A percentile compares a stretch with the other conserved stretches of the same genome.
These are phyloP conservation scores for Pelagophyceae sp. DNA, from an alignment of 352 stramenopile genomes.

Conservation along the genomic window DNA sequence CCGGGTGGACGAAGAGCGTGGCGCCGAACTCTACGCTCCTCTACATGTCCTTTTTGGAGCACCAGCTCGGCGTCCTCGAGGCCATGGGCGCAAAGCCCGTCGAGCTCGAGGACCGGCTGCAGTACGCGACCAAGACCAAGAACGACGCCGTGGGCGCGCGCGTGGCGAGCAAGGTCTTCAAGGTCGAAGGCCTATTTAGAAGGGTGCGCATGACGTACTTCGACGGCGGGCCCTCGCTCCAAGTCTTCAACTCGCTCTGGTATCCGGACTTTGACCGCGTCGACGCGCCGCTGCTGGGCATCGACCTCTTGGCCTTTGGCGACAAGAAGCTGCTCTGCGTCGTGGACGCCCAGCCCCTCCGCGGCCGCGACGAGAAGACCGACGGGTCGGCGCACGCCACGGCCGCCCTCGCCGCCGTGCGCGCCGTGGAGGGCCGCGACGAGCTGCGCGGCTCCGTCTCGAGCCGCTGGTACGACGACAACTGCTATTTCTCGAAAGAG, in stretches of 20 bases:
- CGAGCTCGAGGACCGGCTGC: neutral
- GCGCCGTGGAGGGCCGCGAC: constrained; percentile 28
- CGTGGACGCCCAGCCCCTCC: constrained; percentile 13
- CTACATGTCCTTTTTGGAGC: constrained; percentile 48
- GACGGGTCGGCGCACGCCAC: neutral
- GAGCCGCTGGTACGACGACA: constrained; percentile 59
- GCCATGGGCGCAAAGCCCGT: neutral
- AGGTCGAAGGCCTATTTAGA: neutral
- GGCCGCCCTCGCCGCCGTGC: neutral
- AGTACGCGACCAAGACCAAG: neutral
- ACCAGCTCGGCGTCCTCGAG: constrained; percentile 1
- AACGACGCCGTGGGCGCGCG: neutral
- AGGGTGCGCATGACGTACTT: constrained; percentile 55
- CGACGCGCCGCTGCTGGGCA: constrained; percentile 51
- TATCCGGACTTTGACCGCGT: constrained; percentile 47
- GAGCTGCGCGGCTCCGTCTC: constrained; percentile 49
- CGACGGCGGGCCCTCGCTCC: constrained; percentile 48
- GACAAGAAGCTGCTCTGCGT: constrained; percentile 24
- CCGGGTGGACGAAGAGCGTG: neutral
- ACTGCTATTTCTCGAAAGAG: constrained; percentile 52
- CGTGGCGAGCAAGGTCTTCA: neutral
- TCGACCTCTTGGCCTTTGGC: constrained; percentile 55
- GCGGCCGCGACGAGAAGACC: neutral
- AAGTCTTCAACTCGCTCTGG: constrained; percentile 57
- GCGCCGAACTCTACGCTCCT: constrained; percentile 28